Conservation (phyloP, 306 rosid genomes). For the Castanopsis chinensis region DNA sequence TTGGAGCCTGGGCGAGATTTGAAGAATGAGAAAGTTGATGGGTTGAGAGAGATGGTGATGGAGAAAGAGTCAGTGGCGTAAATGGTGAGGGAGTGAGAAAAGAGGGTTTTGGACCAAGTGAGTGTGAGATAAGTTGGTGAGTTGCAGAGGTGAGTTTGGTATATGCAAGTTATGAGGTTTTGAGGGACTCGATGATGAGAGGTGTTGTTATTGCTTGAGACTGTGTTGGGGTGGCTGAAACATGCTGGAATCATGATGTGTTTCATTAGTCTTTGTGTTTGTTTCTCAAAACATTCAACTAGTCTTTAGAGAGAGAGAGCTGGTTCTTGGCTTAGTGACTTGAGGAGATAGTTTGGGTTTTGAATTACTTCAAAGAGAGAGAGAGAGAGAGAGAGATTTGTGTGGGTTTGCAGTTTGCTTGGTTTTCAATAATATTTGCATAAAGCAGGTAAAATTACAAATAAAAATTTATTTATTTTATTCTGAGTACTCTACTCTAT, state of each 20-base stretch:
- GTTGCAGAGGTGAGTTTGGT: slow-evolving; percentile 65
- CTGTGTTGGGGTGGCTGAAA: slow-evolving; percentile 69
- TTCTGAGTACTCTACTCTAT: no score
- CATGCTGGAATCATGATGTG: slow-evolving; percentile 70
- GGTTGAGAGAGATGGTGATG: slow-evolving; percentile 55
- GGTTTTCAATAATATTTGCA: background rate
- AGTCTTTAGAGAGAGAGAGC: background rate
- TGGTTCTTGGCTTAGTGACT: background rate
- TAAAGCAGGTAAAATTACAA: no score
- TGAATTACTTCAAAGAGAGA: background rate
- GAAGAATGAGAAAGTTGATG: slow-evolving; percentile 64
- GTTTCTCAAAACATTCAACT: slow-evolving; percentile 28
- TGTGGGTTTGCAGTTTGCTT: background rate
- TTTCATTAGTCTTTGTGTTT: slow-evolving; percentile 2
- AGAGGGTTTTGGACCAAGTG: slow-evolving; percentile 61
- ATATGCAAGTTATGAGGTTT: slow-evolving; percentile 52
- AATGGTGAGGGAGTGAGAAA: slow-evolving; percentile 58
- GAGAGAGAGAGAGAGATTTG: background rate
- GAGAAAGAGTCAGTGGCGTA: slow-evolving; percentile 50
- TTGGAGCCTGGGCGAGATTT: slow-evolving; percentile 48
- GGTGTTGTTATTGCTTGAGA: slow-evolving; percentile 26
- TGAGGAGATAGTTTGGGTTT: background rate
- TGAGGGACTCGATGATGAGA: slow-evolving; percentile 35
- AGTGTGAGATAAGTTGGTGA: slow-evolving; percentile 56
- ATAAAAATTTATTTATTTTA: no score